Evolutionary conservation across 176 grass and related monocot species (phyloP), one percentile per base, ranked within the genome.

Genomic region (Themeda triandra): DNA sequence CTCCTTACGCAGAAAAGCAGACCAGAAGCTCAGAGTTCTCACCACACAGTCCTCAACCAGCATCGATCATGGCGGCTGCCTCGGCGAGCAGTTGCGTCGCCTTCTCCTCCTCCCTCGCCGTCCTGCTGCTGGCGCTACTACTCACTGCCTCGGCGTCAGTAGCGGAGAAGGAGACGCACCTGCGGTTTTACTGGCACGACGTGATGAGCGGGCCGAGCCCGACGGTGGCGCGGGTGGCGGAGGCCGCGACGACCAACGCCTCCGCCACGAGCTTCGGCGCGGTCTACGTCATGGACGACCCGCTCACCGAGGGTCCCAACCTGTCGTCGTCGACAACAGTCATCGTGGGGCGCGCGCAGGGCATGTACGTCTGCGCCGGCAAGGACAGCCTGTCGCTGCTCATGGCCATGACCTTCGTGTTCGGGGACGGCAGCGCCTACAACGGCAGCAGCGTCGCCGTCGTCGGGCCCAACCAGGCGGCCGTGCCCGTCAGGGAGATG

Each of bases 381-480:
- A 66, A 70, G 41, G 39, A 76, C 8, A 80, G 66, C 36, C n/a
- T 71, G 5, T 87, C 62, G 29, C 45, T 88, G 31, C 66, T 92
- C 77, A 89, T 89, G 90, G 72, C 78, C 27, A 86, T 89, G 90
- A 80, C 63, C 78, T 80, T 92, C 13, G 87, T 86, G 15, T 87
- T 92, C 76, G 3, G n/a, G 13, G 79, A 65, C 37, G 87, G 75
- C 6, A 40, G 80, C 13, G 42, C 80, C n/a, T 81, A 87, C 70
- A 89, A 86, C 56, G 80, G 83, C 28, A 89, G 84, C 76, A 89
- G 73, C 54, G 51, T 92, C 30, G 51, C 75, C 18, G 69, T 92
- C 12, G 13, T 92, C 73, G 87, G 91, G 15, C 83, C 74, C 31
- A 92, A 92, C 73, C 73, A 28, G 18, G 67, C 71, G 44, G 21